Conservation (phyloP, 2,329 filamentous ascomycete genomes). For the Trichoderma hamatum region DNA sequence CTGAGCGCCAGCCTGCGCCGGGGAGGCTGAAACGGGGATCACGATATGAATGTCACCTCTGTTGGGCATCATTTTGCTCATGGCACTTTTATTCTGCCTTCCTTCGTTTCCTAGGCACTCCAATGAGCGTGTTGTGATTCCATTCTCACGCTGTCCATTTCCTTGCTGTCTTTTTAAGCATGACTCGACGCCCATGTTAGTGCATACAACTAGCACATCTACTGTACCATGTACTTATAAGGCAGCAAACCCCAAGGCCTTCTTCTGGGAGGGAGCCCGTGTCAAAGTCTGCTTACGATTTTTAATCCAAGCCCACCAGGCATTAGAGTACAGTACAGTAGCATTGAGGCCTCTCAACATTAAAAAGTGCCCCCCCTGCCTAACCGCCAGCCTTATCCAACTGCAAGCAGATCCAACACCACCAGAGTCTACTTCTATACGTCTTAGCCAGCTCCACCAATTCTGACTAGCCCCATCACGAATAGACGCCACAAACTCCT, state of each 20-base stretch:
- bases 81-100: neutral
- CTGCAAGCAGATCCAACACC: no score
- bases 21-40: constrained; percentile 12
- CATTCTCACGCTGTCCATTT: neutral
- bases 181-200: neutral
- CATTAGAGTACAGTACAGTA: neutral
- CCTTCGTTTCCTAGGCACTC: neutral
- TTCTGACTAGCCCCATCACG: neutral
- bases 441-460: neutral
- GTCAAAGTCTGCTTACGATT: no score
- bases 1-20: constrained; percentile 22
- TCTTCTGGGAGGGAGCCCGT: neutral
- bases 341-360: neutral
- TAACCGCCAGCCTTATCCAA: neutral
- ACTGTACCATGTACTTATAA: neutral
- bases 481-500: neutral
- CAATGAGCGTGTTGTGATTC: neutral
- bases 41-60: neutral
- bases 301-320: neutral
- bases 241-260: neutral
- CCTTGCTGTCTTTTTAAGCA: neutral
- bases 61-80: constrained; percentile 4
- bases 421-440: neutral
- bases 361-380: neutral
- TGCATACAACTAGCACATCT: neutral